Evolutionary conservation across 352 stramenopile genomes (phyloP).

Genomic region (Globisporangium spinosum): DNA sequence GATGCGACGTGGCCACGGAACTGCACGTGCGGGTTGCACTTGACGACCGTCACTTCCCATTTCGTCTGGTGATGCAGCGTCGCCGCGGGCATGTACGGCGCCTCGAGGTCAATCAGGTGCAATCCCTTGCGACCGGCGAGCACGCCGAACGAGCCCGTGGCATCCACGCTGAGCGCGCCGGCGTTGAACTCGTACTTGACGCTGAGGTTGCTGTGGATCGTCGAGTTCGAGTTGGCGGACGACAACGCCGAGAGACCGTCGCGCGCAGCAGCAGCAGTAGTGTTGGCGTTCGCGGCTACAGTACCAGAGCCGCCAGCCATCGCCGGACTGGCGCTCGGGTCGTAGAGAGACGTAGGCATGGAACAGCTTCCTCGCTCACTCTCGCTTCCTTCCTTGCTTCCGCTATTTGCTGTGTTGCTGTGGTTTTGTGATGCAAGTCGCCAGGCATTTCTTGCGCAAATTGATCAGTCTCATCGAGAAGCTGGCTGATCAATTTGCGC

Average conservation of each 20-base stretch:
- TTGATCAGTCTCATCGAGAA: neutral
- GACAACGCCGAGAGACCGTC: neutral
- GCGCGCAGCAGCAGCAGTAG: neutral
- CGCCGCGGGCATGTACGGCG: slow-evolving; percentile 46
- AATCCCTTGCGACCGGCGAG: slow-evolving; percentile 66
- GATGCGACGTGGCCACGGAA: slow-evolving; percentile 68
- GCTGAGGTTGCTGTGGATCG: slow-evolving; percentile 50
- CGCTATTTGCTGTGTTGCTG: neutral
- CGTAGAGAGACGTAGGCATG: slow-evolving; percentile 18
- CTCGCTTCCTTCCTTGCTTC: neutral
- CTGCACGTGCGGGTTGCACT: slow-evolving; percentile 71
- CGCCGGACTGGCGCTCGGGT: slow-evolving; percentile 7
- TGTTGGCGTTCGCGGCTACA: neutral
- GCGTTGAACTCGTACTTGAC: slow-evolving; percentile 66
- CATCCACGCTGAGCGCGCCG: slow-evolving; percentile 67
- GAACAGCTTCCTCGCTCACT: neutral
- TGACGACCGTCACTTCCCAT: slow-evolving; percentile 73
- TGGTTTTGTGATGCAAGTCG: neutral
- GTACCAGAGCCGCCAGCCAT: neutral
- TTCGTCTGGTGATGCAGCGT: slow-evolving; percentile 82
- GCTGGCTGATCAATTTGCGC: neutral
- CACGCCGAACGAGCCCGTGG: slow-evolving; percentile 58
- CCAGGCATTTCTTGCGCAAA: neutral
- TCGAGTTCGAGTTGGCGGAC: slow-evolving; percentile 20
- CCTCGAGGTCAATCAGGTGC: slow-evolving; percentile 69